Evolutionary conservation across 371 early-diverging fungal species (phyloP).

Genomic region (Basidiobolus meristosporus): DNA sequence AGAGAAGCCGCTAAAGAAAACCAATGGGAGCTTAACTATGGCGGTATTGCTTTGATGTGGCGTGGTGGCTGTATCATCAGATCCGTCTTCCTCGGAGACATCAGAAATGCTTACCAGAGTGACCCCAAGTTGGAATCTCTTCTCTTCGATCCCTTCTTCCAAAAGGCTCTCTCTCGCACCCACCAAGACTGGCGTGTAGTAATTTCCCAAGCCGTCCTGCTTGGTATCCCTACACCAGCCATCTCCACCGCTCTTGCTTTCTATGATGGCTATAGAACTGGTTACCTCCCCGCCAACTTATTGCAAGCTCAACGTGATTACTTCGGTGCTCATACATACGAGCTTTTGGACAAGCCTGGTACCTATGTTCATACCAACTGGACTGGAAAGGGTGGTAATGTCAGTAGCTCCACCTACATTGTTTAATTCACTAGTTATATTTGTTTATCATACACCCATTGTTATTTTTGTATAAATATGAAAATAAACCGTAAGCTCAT

Average conservation of each 20-base stretch:
- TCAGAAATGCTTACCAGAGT: constrained; percentile 79
- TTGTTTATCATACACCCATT: no score
- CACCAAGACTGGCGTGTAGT: constrained; percentile 83
- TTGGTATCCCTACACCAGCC: constrained; percentile 87
- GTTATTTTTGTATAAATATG: no score
- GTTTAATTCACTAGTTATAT: no score
- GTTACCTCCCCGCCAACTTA: constrained; percentile 83
- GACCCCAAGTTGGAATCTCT: constrained; percentile 76
- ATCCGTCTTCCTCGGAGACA: constrained; percentile 88
- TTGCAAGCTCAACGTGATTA: constrained; percentile 96
- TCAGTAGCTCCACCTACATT: constrained; percentile 38
- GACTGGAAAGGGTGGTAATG: constrained; percentile 76
- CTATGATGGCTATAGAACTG: constrained; percentile 90
- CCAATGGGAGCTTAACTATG: constrained; percentile 91
- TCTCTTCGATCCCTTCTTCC: constrained; percentile 88
- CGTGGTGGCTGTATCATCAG: no score
- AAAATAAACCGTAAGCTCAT: no score
- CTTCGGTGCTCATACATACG: constrained; percentile 97
- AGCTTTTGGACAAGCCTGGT: constrained; percentile 60
- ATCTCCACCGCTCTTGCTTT: constrained; percentile 84
- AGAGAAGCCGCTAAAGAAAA: constrained; percentile 83
- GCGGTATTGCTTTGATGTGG: constrained; percentile 84
- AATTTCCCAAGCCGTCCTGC: constrained; percentile 52
- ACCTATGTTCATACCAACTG: constrained; percentile 88
- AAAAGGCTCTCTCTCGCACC: constrained; percentile 64